Percentiles rank a stretch among this genome's conserved stretches.
phyloP scores from a whole-genome alignment of 257 asterid species.

The Sherardia arvensis region DNA sequence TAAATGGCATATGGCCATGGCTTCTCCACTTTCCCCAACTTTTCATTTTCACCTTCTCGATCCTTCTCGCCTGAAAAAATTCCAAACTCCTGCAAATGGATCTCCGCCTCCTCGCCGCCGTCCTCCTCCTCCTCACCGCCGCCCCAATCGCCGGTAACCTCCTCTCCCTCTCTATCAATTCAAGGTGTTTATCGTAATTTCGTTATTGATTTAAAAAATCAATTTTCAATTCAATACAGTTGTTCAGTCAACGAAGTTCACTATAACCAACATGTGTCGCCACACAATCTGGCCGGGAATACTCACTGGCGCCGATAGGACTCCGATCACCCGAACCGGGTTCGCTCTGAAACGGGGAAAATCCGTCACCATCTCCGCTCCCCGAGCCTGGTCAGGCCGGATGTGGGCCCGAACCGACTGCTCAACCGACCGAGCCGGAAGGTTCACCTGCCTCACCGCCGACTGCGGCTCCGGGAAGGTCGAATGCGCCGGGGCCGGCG shows the following conservation, averaged over 20 bases:
- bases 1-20: neutral
- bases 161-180: neutral
- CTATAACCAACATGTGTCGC: conserved; percentile 78
- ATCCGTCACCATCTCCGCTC: conserved; percentile 60
- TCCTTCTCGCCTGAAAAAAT: neutral
- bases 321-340: conserved; percentile 57
- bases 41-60: neutral
- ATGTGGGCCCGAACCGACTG: conserved; percentile 86
- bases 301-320: conserved; percentile 74
- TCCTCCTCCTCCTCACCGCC: conserved; percentile 33
- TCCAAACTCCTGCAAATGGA: conserved; percentile 16
- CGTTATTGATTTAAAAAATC: no score
- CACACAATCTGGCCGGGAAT: conserved; percentile 90
- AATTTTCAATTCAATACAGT: conserved; percentile 25
- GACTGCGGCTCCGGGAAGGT: conserved; percentile 88
- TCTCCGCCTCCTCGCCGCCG: conserved; percentile 28
- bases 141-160: conserved; percentile 36
- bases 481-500: conserved; percentile 73
- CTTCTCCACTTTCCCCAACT: neutral
- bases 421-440: conserved; percentile 40
- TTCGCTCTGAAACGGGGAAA: conserved; percentile 53
- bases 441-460: conserved; percentile 65
- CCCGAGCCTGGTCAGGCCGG: conserved; percentile 85
- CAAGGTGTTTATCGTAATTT: no score
- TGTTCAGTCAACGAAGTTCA: conserved; percentile 65